These are phyloP conservation scores for Suillus subaureus DNA, from an alignment of 768 basidiomycete species.

Conservation along the genomic window DNA sequence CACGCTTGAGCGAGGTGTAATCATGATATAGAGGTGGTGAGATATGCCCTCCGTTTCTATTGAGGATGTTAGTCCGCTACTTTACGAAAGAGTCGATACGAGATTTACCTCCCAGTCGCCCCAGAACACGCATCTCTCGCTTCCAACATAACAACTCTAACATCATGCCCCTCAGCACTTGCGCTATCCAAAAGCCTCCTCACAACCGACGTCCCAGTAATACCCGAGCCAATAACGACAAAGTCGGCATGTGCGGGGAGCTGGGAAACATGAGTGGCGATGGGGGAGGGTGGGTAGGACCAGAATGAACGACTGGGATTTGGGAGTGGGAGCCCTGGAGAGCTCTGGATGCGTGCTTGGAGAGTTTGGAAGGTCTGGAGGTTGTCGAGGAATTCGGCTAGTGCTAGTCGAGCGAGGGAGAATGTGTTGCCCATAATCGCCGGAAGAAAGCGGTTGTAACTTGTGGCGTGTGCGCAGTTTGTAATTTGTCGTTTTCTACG, in stretches of 20 bases:
- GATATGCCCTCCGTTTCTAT: constrained; percentile 73
- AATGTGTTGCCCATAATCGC: constrained; percentile 31
- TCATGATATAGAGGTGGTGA: constrained; percentile 62
- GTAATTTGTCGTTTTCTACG: too few relatives aligned
- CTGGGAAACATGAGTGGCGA: constrained; percentile 40
- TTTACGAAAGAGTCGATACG: not conserved
- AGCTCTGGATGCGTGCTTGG: constrained; percentile 34
- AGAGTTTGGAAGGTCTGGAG: constrained; percentile 28
- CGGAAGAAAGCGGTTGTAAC: not conserved
- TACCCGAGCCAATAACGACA: constrained; percentile 77
- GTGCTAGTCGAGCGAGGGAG: constrained; percentile 21
- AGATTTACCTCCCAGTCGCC: constrained; percentile 68
- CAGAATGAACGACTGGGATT: constrained; percentile 65
- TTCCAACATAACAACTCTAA: constrained; percentile 74
- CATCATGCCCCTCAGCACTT: constrained; percentile 23
- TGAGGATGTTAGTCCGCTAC: not conserved
- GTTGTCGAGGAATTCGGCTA: constrained; percentile 23
- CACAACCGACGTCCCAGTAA: constrained; percentile 67
- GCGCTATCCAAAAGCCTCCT: constrained; percentile 50
- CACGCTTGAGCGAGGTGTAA: constrained; percentile 48
- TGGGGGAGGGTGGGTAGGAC: constrained; percentile 54
- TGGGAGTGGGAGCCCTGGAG: constrained; percentile 61
- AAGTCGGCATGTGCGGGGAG: constrained; percentile 54
- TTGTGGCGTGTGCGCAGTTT: too few relatives aligned
- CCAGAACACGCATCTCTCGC: constrained; percentile 78